Conservation (phyloP, 306 rosid species). For the Lithocarpus polystachyus region DNA sequence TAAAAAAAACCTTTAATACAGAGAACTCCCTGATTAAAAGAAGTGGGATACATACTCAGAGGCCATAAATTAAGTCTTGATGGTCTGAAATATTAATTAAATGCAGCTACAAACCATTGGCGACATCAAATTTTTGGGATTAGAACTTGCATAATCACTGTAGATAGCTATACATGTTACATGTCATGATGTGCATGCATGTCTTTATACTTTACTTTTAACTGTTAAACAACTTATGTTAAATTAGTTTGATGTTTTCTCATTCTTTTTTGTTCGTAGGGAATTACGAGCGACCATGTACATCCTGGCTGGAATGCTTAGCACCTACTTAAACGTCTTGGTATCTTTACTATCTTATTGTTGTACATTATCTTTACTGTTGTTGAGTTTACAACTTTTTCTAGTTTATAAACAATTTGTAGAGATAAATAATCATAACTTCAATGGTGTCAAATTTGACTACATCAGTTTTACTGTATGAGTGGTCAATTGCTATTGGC, state of each 20-base stretch:
- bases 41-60: background rate
- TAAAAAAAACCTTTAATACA: background rate
- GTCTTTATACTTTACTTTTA: background rate
- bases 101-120: background rate
- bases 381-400: slow-evolving; percentile 12
- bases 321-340: slow-evolving; percentile 81
- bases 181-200: background rate
- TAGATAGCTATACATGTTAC: background rate
- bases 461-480: background rate
- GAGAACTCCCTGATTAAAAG: background rate
- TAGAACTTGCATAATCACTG: background rate
- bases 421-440: background rate
- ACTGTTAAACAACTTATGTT: background rate
- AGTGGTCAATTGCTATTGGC: background rate
- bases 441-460: background rate
- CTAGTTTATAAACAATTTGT: background rate
- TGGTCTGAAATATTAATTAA: background rate
- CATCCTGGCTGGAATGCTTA: slow-evolving; percentile 88
- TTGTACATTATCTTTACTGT: slow-evolving; percentile 12
- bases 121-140: background rate
- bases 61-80: background rate
- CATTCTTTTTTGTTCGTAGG: slow-evolving; percentile 49
- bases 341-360: slow-evolving; percentile 49
- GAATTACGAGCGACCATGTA: slow-evolving; percentile 62
- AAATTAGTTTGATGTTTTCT: slow-evolving; percentile 1